phyloP scores from a whole-genome alignment of 1,284 basidiomycete species.

The Trichosporon sp. region DNA sequence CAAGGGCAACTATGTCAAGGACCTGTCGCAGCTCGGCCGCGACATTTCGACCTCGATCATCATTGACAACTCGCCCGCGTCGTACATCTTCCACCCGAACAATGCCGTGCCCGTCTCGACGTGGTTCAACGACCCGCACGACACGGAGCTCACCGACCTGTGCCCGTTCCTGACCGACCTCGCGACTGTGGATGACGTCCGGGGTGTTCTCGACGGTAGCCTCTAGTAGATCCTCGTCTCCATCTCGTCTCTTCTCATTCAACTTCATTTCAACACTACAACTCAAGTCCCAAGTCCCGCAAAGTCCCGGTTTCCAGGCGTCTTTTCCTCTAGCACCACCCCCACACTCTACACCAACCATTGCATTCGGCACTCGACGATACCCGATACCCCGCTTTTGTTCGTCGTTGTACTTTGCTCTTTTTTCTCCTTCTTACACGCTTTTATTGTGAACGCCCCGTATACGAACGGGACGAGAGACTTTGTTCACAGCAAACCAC shows the following conservation, averaged over 20 bases:
- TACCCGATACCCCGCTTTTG: constrained; percentile 24
- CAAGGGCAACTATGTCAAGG: constrained; percentile 99
- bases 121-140: constrained; percentile 99
- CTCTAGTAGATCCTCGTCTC: constrained; percentile 32
- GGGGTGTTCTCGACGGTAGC: constrained; percentile 76
- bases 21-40: constrained; percentile 92
- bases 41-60: constrained; percentile 93
- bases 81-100: constrained; percentile 99
- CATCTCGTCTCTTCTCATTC: not conserved
- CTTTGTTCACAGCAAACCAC: too few species aligned
- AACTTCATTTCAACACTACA: not conserved
- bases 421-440: not conserved
- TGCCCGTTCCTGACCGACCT: constrained; percentile 92
- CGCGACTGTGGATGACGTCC: constrained; percentile 80
- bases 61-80: constrained; percentile 97
- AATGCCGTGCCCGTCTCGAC: constrained; percentile 98
- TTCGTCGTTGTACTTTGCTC: constrained; percentile 18
- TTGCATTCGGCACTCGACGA: constrained; percentile 29
- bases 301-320: not conserved
- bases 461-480: too few species aligned
- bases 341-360: constrained; percentile 14
- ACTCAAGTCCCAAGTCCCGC: not conserved
- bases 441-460: too few species aligned
- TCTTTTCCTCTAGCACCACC: not conserved
- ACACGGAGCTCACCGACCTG: constrained; percentile 93